Evolutionary conservation across 805 yeast species (phyloP), one percentile per base, ranked within the genome.

Genomic region (Alloascoidea africana): DNA sequence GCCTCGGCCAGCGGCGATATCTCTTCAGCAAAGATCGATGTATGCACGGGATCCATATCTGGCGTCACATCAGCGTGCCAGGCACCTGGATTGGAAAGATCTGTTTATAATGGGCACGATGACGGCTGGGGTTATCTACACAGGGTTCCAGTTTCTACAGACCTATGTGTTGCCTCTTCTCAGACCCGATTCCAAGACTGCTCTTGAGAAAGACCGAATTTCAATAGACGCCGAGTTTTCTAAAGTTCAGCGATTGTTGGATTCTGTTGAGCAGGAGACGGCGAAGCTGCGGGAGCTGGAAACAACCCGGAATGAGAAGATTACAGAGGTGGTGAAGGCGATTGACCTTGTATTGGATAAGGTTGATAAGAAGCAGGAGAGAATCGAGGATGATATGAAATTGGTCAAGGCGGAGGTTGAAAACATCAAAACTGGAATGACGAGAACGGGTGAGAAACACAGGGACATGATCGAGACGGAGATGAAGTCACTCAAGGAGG

Each of bases 91-190:
- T 49, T 91, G 98, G 98, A 85, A 86, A 53, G 98, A 91, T 56
- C 83, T 85, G 52, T 85, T 91, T 50, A 78, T 91, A 36, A 86
- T 91, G 97, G 94, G 96, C 14, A 84, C 97, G 0, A 87, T 94
- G 8, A 79, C 95, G 2, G 94, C 76, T 6, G 96, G 97, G 1
- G 73, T 89, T 2, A 66, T 81, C 1, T 89, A 85, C 54, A 97
- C 96, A 1, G 55, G 84, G 8, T 87, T 84, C 55, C 82, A 83
- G 53, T 71, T 89, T 3, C 76, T 89, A 11, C 70, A 72, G 42
- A 67, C 80, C 39, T 86, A 84, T 52, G 30, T 23, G 8, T 8
- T 23, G 55, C 93, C 47, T 79, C 89, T 38, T 72, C 71, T 91
- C 4, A 48, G 85, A 27, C 97, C 98, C 0, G 93, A 94, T 3